A percentile compares a stretch with the other conserved stretches of the same genome.
These are phyloP conservation scores for Calonectria hawksworthii DNA, from an alignment of 2,329 filamentous ascomycete genomes.

Conservation along the genomic window DNA sequence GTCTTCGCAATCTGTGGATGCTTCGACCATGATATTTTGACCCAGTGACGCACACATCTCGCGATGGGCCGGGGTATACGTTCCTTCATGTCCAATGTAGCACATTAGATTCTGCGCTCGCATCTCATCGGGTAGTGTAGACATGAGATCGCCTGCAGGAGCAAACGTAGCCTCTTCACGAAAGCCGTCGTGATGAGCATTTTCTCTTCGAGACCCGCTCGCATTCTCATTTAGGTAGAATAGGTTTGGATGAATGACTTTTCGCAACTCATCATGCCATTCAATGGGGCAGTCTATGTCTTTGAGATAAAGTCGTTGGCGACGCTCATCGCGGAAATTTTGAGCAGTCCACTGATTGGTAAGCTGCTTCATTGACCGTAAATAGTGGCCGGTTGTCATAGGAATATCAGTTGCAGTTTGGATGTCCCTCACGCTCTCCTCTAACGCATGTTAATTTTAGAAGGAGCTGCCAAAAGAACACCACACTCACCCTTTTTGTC, in stretches of 20 bases:
- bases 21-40: constrained; percentile 98
- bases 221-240: constrained; percentile 93
- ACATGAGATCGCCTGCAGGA: constrained; percentile 93
- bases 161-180: constrained; percentile 71
- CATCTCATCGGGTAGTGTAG: constrained; percentile 87
- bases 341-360: constrained; percentile 83
- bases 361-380: constrained; percentile 87
- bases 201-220: constrained; percentile 53
- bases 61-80: constrained; percentile 93
- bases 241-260: constrained; percentile 83
- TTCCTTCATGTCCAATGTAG: constrained; percentile 97
- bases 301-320: constrained; percentile 93
- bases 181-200: constrained; percentile 54
- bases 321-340: constrained; percentile 83
- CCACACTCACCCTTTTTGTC: constrained; percentile 79
- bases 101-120: constrained; percentile 98
- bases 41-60: constrained; percentile 98
- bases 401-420: constrained; percentile 79
- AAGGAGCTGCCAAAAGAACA: not conserved
- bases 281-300: constrained; percentile 94
- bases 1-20: constrained; percentile 79
- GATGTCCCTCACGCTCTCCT: constrained; percentile 89
- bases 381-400: constrained; percentile 90
- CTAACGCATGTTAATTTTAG: constrained; percentile 58
- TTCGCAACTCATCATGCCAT: constrained; percentile 85